phyloP scores from a whole-genome alignment of 768 basidiomycete genomes.

The Pilatotrama ljubarskyi region DNA sequence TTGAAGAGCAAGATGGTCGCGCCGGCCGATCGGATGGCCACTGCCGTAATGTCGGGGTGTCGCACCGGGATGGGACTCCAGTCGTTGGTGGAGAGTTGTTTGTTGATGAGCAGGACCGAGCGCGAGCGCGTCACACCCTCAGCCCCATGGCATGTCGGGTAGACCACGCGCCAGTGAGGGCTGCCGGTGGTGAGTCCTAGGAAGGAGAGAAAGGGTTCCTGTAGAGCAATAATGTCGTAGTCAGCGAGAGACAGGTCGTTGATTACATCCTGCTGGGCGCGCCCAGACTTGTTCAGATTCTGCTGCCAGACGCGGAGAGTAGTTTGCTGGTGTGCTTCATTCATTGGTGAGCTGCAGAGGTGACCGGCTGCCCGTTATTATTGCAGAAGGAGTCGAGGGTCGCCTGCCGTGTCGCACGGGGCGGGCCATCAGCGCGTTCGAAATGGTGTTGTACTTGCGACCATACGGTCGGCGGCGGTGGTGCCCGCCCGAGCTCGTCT shows the following conservation, averaged over 20 bases:
- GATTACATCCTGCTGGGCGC: neutral
- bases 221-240: neutral
- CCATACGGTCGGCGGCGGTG: neutral
- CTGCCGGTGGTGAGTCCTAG: conserved; percentile 19
- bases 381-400: neutral
- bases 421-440: neutral
- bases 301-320: neutral
- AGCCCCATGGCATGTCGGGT: conserved; percentile 26
- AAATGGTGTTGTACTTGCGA: neutral
- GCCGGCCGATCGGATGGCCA: conserved; percentile 23
- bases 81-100: conserved; percentile 6
- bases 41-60: conserved; percentile 32
- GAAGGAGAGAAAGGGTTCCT: conserved; percentile 35
- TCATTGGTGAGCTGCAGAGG: neutral
- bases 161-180: conserved; percentile 23
- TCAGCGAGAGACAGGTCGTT: neutral
- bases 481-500: neutral
- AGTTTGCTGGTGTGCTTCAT: neutral
- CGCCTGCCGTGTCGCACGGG: neutral
- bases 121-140: neutral
- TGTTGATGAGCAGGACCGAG: conserved; percentile 19
- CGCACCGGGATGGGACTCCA: conserved; percentile 11
- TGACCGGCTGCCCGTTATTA: neutral
- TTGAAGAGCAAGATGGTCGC: conserved; percentile 36
- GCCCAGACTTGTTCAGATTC: neutral